These are phyloP conservation scores for Pistacia integerrima DNA, from an alignment of 345 rosid genomes.

Conservation along the genomic window DNA sequence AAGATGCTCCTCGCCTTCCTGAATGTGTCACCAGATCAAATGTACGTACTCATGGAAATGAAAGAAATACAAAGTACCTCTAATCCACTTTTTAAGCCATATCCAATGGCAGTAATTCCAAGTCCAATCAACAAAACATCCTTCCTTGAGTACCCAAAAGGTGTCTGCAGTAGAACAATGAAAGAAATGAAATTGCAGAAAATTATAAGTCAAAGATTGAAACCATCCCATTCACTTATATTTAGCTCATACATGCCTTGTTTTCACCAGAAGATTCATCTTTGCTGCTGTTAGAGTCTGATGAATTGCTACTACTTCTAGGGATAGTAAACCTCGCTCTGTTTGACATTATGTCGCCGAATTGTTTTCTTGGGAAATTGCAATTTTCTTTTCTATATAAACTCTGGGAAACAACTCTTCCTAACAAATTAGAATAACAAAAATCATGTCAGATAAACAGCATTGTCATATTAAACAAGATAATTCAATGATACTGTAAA, in stretches of 20 bases:
- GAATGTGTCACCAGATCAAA: background rate
- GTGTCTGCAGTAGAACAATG: conserved; percentile 42
- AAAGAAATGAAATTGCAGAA: conserved; percentile 8
- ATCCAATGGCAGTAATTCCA: conserved; percentile 73
- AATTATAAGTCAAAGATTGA: background rate
- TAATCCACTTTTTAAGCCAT: conserved; percentile 84
- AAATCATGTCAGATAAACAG: conserved; percentile 1
- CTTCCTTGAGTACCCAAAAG: conserved; percentile 90
- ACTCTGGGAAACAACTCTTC: conserved; percentile 26
- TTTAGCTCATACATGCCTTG: conserved; percentile 42
- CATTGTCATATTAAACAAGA: conserved; percentile 1
- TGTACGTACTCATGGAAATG: too few species aligned
- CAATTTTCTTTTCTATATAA: conserved; percentile 16
- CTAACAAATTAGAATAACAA: conserved; percentile 29
- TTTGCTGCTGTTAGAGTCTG: conserved; percentile 38
- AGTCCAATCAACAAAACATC: conserved; percentile 88
- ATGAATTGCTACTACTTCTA: conserved; percentile 39
- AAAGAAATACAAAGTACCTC: conserved; percentile 55
- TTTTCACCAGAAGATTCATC: conserved; percentile 40
- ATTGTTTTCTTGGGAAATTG: conserved; percentile 22
- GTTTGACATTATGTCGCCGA: conserved; percentile 24
- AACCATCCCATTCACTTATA: background rate
- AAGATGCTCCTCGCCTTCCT: background rate
- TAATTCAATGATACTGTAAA: background rate
- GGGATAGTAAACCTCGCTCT: conserved; percentile 31